phyloP scores from a whole-genome alignment of 805 yeast genomes.

The Geotrichum ghanense region DNA sequence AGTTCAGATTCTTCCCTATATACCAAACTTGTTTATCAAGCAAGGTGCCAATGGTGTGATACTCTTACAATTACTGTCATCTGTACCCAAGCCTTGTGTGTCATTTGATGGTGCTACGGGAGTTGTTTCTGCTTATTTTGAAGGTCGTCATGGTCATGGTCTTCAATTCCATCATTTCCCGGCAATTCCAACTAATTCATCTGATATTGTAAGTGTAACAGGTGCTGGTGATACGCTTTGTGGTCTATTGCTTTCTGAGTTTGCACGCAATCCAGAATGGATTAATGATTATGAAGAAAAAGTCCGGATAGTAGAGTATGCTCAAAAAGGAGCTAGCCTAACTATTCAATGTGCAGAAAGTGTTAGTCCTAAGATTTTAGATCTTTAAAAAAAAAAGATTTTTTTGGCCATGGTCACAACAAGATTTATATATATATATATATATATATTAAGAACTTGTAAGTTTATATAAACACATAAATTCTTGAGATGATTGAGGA shows the following conservation, averaged over 20 bases:
- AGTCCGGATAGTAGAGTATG: conserved; percentile 19
- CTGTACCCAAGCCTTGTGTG: conserved; percentile 1
- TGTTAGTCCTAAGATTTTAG: conserved; percentile 18
- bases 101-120: conserved; percentile 14
- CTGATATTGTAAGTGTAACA: conserved; percentile 50
- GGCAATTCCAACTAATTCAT: conserved; percentile 29
- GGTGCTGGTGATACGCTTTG: conserved; percentile 84
- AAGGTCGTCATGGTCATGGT: conserved; percentile 28
- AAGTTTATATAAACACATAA: too few relatives aligned
- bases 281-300: conserved; percentile 24
- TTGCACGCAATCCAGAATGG: conserved; percentile 23
- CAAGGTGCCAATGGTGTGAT: conserved; percentile 57
- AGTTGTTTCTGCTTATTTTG: conserved; percentile 6
- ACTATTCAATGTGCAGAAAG: conserved; percentile 23
- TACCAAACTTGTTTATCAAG: conserved; percentile 56
- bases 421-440: too few relatives aligned
- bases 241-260: conserved; percentile 46
- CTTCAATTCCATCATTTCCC: conserved; percentile 52
- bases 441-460: too few relatives aligned
- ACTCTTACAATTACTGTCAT: conserved; percentile 25
- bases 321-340: conserved; percentile 28
- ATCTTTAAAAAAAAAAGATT: too few relatives aligned
- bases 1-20: conserved; percentile 61
- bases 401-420: too few relatives aligned
- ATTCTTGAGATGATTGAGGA: too few relatives aligned